phyloP scores from a whole-genome alignment of 495 filamentous ascomycete species.

The Talaromyces wortmannii region DNA sequence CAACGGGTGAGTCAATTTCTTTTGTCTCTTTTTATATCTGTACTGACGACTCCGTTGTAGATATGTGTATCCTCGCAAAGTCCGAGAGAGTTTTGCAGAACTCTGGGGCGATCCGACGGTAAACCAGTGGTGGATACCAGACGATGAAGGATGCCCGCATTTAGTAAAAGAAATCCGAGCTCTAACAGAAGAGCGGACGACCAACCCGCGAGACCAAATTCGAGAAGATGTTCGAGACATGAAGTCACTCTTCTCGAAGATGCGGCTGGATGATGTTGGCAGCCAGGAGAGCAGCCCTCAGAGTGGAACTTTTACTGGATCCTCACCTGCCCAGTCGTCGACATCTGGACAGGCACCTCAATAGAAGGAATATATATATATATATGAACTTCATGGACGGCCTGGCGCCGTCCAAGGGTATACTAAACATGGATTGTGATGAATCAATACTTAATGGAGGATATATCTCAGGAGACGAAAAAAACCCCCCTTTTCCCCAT shows the following conservation, averaged over 20 bases:
- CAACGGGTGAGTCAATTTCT: constrained; percentile 60
- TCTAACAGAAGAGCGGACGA: constrained; percentile 64
- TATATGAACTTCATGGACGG: no score
- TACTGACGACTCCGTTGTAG: constrained; percentile 33
- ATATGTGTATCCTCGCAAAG: constrained; percentile 70
- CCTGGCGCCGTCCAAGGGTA: no score
- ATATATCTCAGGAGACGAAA: background rate
- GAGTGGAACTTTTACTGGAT: background rate
- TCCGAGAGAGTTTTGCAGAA: constrained; percentile 66
- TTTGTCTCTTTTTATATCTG: background rate
- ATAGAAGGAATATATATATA: background rate
- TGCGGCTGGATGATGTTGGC: constrained; percentile 33
- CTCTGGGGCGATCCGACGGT: constrained; percentile 63
- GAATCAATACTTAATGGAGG: no score
- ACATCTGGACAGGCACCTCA: background rate
- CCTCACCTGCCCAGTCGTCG: background rate
- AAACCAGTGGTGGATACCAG: constrained; percentile 80
- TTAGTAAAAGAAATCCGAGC: constrained; percentile 69
- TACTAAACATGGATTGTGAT: no score
- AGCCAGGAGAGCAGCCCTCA: constrained; percentile 17
- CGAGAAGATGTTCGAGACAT: constrained; percentile 68
- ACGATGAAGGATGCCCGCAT: constrained; percentile 58
- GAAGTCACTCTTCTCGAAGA: constrained; percentile 59
- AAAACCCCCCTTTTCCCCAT: background rate
- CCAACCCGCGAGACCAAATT: constrained; percentile 54